Percentiles rank a stretch among this genome's conserved stretches.
Evolutionary conservation across 2,329 filamentous ascomycete species (phyloP).

Genomic region (Talaromyces sp.): DNA sequence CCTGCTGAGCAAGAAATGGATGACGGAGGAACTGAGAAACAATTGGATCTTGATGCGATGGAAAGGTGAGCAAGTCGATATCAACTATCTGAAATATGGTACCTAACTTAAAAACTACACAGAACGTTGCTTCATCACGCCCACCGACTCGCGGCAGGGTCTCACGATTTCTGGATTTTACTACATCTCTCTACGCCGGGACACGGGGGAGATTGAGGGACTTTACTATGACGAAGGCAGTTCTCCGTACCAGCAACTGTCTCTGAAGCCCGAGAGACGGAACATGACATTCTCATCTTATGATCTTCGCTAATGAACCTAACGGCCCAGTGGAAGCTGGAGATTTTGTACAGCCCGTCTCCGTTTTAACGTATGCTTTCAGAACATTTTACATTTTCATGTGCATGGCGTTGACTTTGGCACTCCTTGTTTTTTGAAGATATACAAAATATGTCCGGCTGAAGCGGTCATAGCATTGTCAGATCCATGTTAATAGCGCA

Average conservation of each 20-base stretch:
- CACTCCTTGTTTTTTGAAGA: neutral
- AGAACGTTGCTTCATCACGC: constrained; percentile 46
- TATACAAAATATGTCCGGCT: neutral
- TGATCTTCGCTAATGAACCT: constrained; percentile 29
- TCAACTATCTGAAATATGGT: neutral
- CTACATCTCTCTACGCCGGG: constrained; percentile 42
- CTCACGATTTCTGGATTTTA: constrained; percentile 48
- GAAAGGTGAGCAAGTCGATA: constrained; percentile 35
- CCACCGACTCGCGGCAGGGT: constrained; percentile 40
- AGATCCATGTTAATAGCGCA: constrained; percentile 82
- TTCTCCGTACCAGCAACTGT: constrained; percentile 44
- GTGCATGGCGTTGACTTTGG: neutral
- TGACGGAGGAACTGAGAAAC: constrained; percentile 34
- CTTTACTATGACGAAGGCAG: constrained; percentile 46
- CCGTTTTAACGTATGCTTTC: neutral
- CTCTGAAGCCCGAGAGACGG: constrained; percentile 33
- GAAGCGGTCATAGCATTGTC: constrained; percentile 73
- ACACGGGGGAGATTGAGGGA: constrained; percentile 41
- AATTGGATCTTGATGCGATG: constrained; percentile 48
- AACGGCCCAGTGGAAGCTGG: neutral
- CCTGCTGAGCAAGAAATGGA: constrained; percentile 40
- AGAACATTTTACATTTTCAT: neutral
- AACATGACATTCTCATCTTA: constrained; percentile 39
- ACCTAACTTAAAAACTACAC: neutral
- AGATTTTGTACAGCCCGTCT: neutral